Base-by-base conservation (phyloP, 202 grass and related monocot genomes). In the Schoenoplectus triqueter region DNA sequence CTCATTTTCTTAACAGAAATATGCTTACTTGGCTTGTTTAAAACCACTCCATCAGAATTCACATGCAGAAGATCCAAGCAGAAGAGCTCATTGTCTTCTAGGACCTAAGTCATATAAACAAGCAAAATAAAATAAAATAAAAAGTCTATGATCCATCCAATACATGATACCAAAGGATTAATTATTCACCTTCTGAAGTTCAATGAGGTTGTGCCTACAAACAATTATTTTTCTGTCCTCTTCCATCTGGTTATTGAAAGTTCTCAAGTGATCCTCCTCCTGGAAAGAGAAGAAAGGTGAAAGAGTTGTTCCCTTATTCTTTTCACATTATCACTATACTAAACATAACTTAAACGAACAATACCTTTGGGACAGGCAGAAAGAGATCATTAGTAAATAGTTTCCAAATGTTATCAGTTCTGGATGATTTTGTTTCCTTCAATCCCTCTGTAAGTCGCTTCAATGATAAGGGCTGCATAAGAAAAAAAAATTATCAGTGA, bases 191-290 rank as follows among this genome's bases (percentile, higher is more conserved):
- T 98, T 95, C 57, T 98, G 91, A 59, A 98, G 91, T 89, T 98
- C 93, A 78, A 93, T 91, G 65, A 98, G 90, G 84, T 98, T 98
- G 87, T 93, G 88, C 78, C 92, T 93, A 80, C 91, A 93, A 90
- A 98, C 88, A 81, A 98, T 98, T 78, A 98, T 95, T 90, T 91
- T 98, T 67, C 87, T 92, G 86, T 98, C 95, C 81, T 95, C 95
- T 82, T 98, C 91, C 9, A 98, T 94, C 73, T 95, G 91, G 72
- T 94, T 98, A 86, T 94, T 91, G 64, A 98, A 98, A 89, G 90
- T 75, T 86, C 86, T 85, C 61, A 93, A 84, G 73, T 95, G 89
- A 22, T 98, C 88, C 17, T 90, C 92, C 89, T 95, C 95, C 93
- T 98, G 89, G 61, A 83, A 56, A 60, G 78, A 91, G 79, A 90